These are phyloP conservation scores for Nigrospora osmanthi DNA, from an alignment of 2,329 filamentous ascomycete genomes.

Conservation along the genomic window DNA sequence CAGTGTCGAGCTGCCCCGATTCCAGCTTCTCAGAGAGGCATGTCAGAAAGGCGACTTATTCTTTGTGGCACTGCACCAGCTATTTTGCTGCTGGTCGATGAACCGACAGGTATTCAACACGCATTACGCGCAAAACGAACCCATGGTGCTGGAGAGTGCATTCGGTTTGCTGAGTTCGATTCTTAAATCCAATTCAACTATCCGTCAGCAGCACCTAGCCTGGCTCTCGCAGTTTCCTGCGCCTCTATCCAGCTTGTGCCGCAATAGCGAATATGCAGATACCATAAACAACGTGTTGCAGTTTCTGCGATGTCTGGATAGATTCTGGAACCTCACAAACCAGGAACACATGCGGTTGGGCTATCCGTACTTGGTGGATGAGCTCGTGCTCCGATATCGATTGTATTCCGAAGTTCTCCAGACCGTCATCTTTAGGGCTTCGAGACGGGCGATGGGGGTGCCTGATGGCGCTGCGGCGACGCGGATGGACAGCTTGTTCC, in stretches of 20 bases:
- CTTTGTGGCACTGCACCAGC: constrained; percentile 58
- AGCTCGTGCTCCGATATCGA: constrained; percentile 39
- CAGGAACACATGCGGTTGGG: constrained; percentile 25
- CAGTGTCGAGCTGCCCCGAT: constrained; percentile 36
- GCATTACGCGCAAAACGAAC: constrained; percentile 23
- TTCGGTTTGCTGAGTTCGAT: constrained; percentile 25
- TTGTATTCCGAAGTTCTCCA: constrained; percentile 45
- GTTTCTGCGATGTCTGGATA: constrained; percentile 35
- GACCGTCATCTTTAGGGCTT: constrained; percentile 43
- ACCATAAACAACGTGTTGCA: constrained; percentile 26
- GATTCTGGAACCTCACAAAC: constrained; percentile 28
- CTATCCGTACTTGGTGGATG: constrained; percentile 49
- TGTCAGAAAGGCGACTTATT: constrained; percentile 48
- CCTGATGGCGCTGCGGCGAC: constrained; percentile 22
- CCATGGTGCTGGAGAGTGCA: constrained; percentile 18
- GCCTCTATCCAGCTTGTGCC: constrained; percentile 6
- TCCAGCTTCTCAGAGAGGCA: constrained; percentile 48
- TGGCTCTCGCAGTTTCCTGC: constrained; percentile 30
- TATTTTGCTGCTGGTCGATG: constrained; percentile 50
- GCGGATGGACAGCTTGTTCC: constrained; percentile 27
- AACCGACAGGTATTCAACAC: constrained; percentile 25
- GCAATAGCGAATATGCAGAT: constrained; percentile 8
- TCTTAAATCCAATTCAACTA: constrained; percentile 27
- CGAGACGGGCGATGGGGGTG: constrained; percentile 36
- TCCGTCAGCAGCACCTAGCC: constrained; percentile 16